Conservation (phyloP, 176 grass and related monocot species). For the Oryza coarctata region DNA sequence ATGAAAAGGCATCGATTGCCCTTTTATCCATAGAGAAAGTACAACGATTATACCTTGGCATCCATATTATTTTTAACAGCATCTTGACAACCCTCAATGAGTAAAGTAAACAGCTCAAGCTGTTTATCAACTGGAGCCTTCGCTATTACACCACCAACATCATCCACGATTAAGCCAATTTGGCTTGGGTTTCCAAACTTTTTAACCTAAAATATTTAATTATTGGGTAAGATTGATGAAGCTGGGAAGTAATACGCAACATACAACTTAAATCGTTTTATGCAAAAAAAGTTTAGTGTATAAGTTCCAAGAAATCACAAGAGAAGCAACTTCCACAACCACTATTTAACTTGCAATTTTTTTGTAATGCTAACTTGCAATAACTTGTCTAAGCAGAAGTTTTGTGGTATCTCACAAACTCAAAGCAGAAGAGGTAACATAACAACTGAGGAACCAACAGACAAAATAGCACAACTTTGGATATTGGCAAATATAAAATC, state of each 20-base stretch:
- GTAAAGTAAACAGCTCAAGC: slow-evolving; percentile 84
- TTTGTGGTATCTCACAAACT: slow-evolving; percentile 1
- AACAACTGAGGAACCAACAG: slow-evolving; percentile 8
- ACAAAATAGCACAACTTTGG: slow-evolving; percentile 10
- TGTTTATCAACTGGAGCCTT: slow-evolving; percentile 66
- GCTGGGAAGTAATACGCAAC: background rate
- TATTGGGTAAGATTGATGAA: slow-evolving; percentile 21
- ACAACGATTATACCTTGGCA: slow-evolving; percentile 58
- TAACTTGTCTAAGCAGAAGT: background rate
- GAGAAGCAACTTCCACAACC: background rate
- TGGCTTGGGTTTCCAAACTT: slow-evolving; percentile 88
- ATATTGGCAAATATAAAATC: background rate
- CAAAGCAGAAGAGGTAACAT: slow-evolving; percentile 12
- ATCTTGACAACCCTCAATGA: slow-evolving; percentile 92
- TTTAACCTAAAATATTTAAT: slow-evolving; percentile 69
- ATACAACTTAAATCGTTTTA: background rate
- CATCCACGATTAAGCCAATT: slow-evolving; percentile 75
- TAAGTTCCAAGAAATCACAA: background rate
- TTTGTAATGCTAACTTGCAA: background rate
- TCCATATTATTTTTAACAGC: slow-evolving; percentile 82
- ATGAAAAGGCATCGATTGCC: background rate
- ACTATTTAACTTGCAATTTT: background rate
- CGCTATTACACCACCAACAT: slow-evolving; percentile 81
- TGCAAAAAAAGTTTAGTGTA: background rate
- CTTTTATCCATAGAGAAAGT: background rate